Conservation (phyloP, 192 early-diverging fungal species). For the Podila minutissima region DNA sequence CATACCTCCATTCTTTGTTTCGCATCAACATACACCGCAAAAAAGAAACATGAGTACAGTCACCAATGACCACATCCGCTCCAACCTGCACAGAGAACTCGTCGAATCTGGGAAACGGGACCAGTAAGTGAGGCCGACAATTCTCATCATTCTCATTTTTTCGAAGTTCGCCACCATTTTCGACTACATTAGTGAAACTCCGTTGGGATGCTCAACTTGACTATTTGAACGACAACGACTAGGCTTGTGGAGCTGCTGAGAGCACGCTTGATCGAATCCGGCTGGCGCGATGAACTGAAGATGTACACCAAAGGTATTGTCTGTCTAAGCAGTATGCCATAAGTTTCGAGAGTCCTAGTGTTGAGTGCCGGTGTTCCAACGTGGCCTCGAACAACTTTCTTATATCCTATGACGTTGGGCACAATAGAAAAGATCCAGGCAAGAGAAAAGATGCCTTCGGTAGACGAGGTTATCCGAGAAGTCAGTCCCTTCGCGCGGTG, state of each 20-base stretch:
- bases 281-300: slow-evolving; percentile 45
- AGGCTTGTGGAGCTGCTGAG: slow-evolving; percentile 37
- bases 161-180: neutral
- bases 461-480: slow-evolving; percentile 46
- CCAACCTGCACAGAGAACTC: slow-evolving; percentile 43
- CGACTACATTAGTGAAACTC: too few species aligned
- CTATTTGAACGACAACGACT: neutral
- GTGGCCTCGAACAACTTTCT: too few species aligned
- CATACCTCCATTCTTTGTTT: too few species aligned
- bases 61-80: slow-evolving; percentile 39
- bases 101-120: slow-evolving; percentile 49
- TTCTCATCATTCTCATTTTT: neutral
- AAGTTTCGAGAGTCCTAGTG: too few species aligned
- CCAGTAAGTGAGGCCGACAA: slow-evolving; percentile 15
- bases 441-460: slow-evolving; percentile 23
- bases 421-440: slow-evolving; percentile 30
- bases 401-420: too few species aligned
- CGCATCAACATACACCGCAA: neutral
- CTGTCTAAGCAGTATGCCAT: neutral
- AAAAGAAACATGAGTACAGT: slow-evolving; percentile 24
- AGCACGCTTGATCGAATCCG: slow-evolving; percentile 33
- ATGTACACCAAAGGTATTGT: slow-evolving; percentile 33
- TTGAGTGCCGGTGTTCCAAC: too few species aligned
- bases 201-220: neutral
- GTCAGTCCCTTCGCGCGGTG: slow-evolving; percentile 42